phyloP scores from a whole-genome alignment of 306 rosid genomes.

The Phaseolus lunatus region DNA sequence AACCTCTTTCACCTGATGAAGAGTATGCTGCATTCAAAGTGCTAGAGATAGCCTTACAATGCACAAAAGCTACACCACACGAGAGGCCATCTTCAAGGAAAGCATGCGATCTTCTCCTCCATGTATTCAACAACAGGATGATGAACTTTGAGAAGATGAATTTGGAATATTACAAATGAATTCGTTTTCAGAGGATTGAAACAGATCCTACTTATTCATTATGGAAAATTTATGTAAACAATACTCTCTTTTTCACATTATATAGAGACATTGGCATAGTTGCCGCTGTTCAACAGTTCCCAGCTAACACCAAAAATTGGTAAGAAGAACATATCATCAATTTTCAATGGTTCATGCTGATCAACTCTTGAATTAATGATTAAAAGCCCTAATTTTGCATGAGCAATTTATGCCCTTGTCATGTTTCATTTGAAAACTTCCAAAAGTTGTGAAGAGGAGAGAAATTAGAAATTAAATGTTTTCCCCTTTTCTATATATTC shows the following conservation, averaged over 20 bases:
- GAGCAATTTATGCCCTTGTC: background rate
- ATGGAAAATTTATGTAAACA: background rate
- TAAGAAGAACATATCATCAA: background rate
- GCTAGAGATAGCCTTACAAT: slow-evolving; percentile 87
- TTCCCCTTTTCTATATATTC: background rate
- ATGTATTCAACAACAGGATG: slow-evolving; percentile 59
- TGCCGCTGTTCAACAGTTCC: slow-evolving; percentile 7
- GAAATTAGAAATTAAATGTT: background rate
- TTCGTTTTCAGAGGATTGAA: slow-evolving; percentile 32
- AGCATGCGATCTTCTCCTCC: slow-evolving; percentile 77
- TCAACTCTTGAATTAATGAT: background rate
- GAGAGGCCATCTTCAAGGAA: slow-evolving; percentile 85
- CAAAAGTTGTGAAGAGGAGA: background rate
- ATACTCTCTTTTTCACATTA: background rate
- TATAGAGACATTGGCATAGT: slow-evolving; percentile 8
- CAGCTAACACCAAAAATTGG: background rate
- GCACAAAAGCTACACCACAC: slow-evolving; percentile 78
- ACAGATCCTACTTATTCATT: background rate
- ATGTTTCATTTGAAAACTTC: too few species aligned
- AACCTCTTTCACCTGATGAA: slow-evolving; percentile 65
- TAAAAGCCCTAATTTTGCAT: background rate
- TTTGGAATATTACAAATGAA: slow-evolving; percentile 38
- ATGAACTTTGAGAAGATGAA: slow-evolving; percentile 58
- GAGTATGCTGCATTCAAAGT: slow-evolving; percentile 75
- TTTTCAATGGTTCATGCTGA: slow-evolving; percentile 17